Evolutionary conservation across 2,329 filamentous ascomycete genomes (phyloP), one percentile per base, ranked within the genome.

Genomic region (Fusarium cicatricum): DNA sequence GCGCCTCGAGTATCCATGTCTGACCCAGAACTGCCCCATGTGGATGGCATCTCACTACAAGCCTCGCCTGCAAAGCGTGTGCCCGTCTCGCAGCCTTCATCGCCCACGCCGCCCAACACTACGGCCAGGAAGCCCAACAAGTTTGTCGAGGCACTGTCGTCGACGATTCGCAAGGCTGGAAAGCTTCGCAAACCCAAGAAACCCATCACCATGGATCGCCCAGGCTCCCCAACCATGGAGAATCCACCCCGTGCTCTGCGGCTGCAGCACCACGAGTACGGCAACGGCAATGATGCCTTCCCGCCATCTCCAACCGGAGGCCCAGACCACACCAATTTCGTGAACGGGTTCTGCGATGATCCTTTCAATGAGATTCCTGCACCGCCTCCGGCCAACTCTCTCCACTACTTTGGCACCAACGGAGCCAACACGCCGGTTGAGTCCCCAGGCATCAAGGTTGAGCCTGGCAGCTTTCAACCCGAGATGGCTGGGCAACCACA

Each of bases 21-120:
- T 4, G 78, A 82, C 57, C 77, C 77, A 32, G 79, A 81, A 61
- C 71, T 82, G n/a, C 72, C 79, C 9, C 72, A 74, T 26, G 72
- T 82, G 3, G 78, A 80, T 60, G 76, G 76, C n/a, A 80, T 82
- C 58, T 78, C 77, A n/a, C 62, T 81, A 21, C 74, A 75, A 21
- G 41, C 46, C 52, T 76, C 74, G 9, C 73, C 75, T 17, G 67
- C 54, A 11, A 71, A 72, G 50, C 68, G 68, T 34, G 59, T 58
- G 43, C 65, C 69, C 40, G 59, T 63, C 53, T 73, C 71, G 21
- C 66, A 72, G 37, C 73, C 70, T 17, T 62, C 71, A 10, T 72
- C 71, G 39, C 72, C 72, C 23, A 71, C 70, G 19, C 72, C 71
- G n/a, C 70, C 70, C 11, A 72, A 55, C 16, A 71, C 68, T 19